These are phyloP conservation scores for Evansstolkia leycettana DNA, from an alignment of 495 filamentous ascomycete genomes.

Conservation along the genomic window DNA sequence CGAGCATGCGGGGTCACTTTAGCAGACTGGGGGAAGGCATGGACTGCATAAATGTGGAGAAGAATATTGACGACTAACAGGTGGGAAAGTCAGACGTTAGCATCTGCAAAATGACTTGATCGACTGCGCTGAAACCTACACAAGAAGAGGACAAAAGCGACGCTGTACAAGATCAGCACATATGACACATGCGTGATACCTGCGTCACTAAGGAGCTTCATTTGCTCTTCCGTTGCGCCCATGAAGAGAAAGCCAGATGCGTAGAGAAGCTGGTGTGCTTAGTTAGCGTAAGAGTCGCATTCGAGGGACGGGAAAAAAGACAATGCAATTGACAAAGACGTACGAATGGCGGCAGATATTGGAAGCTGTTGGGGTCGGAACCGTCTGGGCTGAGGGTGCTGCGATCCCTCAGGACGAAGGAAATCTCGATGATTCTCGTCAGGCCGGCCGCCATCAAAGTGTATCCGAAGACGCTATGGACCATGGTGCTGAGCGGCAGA, in stretches of 20 bases:
- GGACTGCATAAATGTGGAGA: slow-evolving; percentile 65
- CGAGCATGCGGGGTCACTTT: slow-evolving; percentile 12
- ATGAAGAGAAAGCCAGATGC: slow-evolving; percentile 95
- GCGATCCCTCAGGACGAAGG: slow-evolving; percentile 71
- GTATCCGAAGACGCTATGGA: slow-evolving; percentile 89
- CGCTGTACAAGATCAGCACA: slow-evolving; percentile 77
- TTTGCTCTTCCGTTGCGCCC: slow-evolving; percentile 94
- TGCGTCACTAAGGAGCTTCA: slow-evolving; percentile 57
- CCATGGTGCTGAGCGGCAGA: slow-evolving; percentile 71
- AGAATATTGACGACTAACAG: slow-evolving; percentile 66
- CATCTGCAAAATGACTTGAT: background rate
- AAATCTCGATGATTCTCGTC: slow-evolving; percentile 79
- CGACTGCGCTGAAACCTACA: too few species aligned
- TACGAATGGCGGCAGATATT: slow-evolving; percentile 85
- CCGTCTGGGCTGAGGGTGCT: slow-evolving; percentile 42
- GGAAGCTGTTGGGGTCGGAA: slow-evolving; percentile 71
- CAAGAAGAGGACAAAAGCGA: slow-evolving; percentile 83
- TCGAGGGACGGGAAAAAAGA: background rate
- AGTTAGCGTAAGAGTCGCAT: slow-evolving; percentile 8
- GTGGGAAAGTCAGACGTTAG: too few species aligned
- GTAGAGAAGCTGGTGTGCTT: slow-evolving; percentile 58
- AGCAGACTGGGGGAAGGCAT: slow-evolving; percentile 37
- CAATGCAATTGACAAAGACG: slow-evolving; percentile 21
- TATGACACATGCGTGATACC: slow-evolving; percentile 84
- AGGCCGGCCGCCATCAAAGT: slow-evolving; percentile 85